phyloP scores from a whole-genome alignment of 768 basidiomycete genomes.

The Pleurotus citrinopileatus region DNA sequence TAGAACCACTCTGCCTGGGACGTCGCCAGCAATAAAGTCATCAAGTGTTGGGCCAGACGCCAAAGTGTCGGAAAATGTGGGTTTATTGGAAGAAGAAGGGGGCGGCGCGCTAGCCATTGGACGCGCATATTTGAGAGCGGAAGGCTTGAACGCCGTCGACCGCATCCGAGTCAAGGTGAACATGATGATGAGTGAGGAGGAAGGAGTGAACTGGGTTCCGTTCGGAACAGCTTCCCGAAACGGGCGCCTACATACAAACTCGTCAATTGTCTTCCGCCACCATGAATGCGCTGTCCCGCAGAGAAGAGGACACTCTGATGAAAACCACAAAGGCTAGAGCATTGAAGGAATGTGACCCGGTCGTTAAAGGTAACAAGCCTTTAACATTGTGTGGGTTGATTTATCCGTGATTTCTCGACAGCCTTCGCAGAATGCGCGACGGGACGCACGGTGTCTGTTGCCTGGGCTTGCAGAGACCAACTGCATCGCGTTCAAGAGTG shows the following conservation, averaged over 20 bases:
- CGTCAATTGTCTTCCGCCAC: slow-evolving; percentile 4
- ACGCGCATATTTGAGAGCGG: slow-evolving; percentile 21
- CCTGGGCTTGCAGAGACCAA: slow-evolving; percentile 77
- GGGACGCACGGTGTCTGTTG: slow-evolving; percentile 79
- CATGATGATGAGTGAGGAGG: background rate
- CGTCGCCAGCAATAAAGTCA: slow-evolving; percentile 73
- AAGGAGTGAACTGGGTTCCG: too few relatives aligned
- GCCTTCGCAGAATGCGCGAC: slow-evolving; percentile 84
- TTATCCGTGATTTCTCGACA: slow-evolving; percentile 25
- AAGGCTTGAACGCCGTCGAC: slow-evolving; percentile 10
- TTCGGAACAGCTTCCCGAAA: too few relatives aligned
- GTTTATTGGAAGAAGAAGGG: slow-evolving; percentile 29
- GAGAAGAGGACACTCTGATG: slow-evolving; percentile 83
- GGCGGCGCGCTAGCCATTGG: slow-evolving; percentile 46
- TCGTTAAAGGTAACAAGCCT: slow-evolving; percentile 62
- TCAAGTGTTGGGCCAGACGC: slow-evolving; percentile 71
- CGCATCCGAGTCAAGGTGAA: background rate
- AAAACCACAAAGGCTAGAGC: slow-evolving; percentile 82
- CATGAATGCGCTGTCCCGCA: slow-evolving; percentile 84
- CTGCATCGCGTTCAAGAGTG: slow-evolving; percentile 73
- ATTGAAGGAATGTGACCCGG: slow-evolving; percentile 69
- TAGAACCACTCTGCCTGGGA: slow-evolving; percentile 58
- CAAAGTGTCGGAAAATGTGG: slow-evolving; percentile 50
- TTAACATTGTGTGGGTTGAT: background rate
- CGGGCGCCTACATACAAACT: background rate